Evolutionary conservation across 2,329 filamentous ascomycete species (phyloP).

Genomic region (Penicillium sp.): DNA sequence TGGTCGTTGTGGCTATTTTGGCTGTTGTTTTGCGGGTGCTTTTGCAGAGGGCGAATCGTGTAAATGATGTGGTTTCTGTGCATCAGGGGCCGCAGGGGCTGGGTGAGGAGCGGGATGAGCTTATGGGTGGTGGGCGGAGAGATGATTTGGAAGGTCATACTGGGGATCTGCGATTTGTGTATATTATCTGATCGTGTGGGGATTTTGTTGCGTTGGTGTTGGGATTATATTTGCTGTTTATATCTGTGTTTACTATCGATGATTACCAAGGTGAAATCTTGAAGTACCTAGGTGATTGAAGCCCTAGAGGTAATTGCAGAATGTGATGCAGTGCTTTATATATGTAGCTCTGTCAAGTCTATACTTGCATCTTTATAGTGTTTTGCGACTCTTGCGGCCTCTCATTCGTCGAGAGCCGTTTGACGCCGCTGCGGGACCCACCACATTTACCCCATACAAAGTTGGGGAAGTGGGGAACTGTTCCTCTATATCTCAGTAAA

Average conservation of each 20-base stretch:
- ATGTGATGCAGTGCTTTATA: no score
- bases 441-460: no score
- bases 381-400: no score
- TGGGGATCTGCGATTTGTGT: conserved; percentile 23
- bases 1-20: conserved; percentile 57
- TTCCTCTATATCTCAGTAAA: no score
- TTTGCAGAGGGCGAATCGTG: conserved; percentile 49
- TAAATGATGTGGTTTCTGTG: conserved; percentile 8
- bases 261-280: no score
- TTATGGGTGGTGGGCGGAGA: conserved; percentile 27
- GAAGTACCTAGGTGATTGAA: no score
- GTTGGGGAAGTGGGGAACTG: no score
- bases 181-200: conserved; percentile 20
- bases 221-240: background rate
- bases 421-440: no score
- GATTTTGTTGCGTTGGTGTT: background rate
- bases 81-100: conserved; percentile 14
- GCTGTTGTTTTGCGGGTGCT: conserved; percentile 53
- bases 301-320: no score
- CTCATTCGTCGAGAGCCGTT: no score
- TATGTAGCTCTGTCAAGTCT: no score
- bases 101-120: conserved; percentile 28
- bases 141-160: conserved; percentile 17
- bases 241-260: background rate
- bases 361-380: no score